These are phyloP conservation scores for Neurospora discreta DNA, from an alignment of 495 filamentous ascomycete genomes.

Conservation along the genomic window DNA sequence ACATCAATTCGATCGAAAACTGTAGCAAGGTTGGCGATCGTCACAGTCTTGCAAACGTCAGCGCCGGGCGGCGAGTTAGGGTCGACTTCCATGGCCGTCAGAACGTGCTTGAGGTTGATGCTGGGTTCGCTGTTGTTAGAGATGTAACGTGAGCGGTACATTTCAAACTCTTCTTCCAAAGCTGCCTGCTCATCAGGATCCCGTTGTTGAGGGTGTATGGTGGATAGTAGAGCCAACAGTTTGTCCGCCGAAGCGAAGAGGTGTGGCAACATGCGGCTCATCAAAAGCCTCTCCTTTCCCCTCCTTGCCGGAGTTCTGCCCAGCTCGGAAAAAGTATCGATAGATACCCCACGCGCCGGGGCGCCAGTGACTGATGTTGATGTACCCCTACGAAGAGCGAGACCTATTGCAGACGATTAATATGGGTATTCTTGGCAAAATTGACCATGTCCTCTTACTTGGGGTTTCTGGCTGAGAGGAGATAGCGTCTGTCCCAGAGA, in stretches of 20 bases:
- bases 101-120: slow-evolving; percentile 8
- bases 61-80: neutral
- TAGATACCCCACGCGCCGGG: neutral
- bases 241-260: slow-evolving; percentile 7
- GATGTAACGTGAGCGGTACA: slow-evolving; percentile 6
- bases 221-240: slow-evolving; percentile 9
- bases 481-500: slow-evolving; percentile 2
- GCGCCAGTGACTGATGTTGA: neutral
- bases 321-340: neutral
- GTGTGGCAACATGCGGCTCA: slow-evolving; percentile 5
- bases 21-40: slow-evolving; percentile 11
- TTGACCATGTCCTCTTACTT: slow-evolving; percentile 5
- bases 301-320: slow-evolving; percentile 4
- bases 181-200: neutral
- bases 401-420: neutral
- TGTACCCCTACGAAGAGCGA: neutral
- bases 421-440: neutral
- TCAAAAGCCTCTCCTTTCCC: slow-evolving; percentile 1
- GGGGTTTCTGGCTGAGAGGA: slow-evolving; percentile 8
- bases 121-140: neutral
- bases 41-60: slow-evolving; percentile 1
- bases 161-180: neutral
- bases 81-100: slow-evolving; percentile 2
- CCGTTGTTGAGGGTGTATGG: neutral
- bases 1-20: slow-evolving; percentile 8